These are phyloP conservation scores for Curvularia spicifera DNA, from an alignment of 2,329 filamentous ascomycete species.

Conservation along the genomic window DNA sequence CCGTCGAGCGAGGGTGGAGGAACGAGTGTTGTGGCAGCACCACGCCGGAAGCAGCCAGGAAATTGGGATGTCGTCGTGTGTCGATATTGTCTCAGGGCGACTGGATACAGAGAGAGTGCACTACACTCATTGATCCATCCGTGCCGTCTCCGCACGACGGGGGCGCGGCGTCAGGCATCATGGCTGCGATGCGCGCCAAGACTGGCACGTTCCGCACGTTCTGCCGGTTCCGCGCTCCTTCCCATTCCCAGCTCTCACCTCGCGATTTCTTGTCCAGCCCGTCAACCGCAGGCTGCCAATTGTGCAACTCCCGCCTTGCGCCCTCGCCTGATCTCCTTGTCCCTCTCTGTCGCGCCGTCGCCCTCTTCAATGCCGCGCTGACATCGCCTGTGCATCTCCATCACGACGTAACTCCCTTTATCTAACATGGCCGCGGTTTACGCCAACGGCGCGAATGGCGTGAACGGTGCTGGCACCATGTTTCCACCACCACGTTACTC, in stretches of 20 bases:
- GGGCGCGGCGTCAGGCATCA: background rate
- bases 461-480: constrained; percentile 53
- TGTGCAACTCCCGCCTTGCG: background rate
- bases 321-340: constrained; percentile 16
- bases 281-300: constrained; percentile 24
- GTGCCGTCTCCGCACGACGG: background rate
- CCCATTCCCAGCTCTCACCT: constrained; percentile 14
- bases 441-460: constrained; percentile 57
- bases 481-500: constrained; percentile 60
- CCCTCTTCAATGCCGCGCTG: constrained; percentile 32
- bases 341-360: constrained; percentile 15
- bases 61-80: background rate
- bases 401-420: constrained; percentile 6
- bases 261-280: constrained; percentile 24
- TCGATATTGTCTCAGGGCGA: background rate
- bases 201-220: constrained; percentile 18
- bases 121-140: background rate
- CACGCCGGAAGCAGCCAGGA: background rate
- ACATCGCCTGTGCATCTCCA: constrained; percentile 9
- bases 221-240: constrained; percentile 24
- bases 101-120: background rate
- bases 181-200: constrained; percentile 26
- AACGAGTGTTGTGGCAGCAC: background rate
- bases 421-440: constrained; percentile 59
- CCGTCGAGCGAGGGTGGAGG: background rate